A percentile compares a stretch with the other conserved stretches of the same genome.
Evolutionary conservation across 352 stramenopile species (phyloP).

Genomic region (Phytophthora agathidicida): DNA sequence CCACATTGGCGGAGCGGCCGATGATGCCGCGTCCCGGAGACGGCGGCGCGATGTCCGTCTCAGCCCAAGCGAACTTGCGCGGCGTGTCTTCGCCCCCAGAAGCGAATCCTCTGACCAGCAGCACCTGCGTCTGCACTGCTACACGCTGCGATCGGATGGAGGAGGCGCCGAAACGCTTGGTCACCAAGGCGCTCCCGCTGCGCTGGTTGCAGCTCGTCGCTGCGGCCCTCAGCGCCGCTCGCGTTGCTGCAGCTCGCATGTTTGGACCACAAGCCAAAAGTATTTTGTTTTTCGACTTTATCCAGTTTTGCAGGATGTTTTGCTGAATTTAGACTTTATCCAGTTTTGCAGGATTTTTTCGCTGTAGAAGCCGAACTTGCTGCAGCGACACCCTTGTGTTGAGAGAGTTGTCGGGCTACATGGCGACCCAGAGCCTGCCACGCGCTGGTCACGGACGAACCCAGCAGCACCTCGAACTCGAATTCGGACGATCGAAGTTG

Average conservation of each 20-base stretch:
- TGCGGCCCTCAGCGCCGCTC: no score
- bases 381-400: conserved; percentile 45
- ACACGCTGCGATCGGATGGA: conserved; percentile 4
- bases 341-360: no score
- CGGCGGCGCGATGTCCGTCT: conserved; percentile 83
- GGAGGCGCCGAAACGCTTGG: conserved; percentile 1
- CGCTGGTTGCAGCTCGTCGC: conserved; percentile 20
- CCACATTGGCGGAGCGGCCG: conserved; percentile 79
- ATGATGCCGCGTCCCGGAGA: conserved; percentile 75
- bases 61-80: conserved; percentile 69
- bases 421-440: conserved; percentile 48
- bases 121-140: neutral
- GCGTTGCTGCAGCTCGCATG: conserved; percentile 21
- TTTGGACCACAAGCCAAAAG: no score
- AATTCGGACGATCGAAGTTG: conserved; percentile 51
- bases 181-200: neutral
- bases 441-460: conserved; percentile 41
- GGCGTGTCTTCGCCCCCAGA: conserved; percentile 16
- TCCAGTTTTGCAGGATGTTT: no score
- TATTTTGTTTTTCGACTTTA: no score
- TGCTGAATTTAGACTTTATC: no score
- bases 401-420: conserved; percentile 33
- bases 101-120: conserved; percentile 6
- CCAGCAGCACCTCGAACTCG: conserved; percentile 70
- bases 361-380: conserved; percentile 63